These are phyloP conservation scores for Pythium dissotocum DNA, from an alignment of 352 stramenopile species.

Conservation along the genomic window DNA sequence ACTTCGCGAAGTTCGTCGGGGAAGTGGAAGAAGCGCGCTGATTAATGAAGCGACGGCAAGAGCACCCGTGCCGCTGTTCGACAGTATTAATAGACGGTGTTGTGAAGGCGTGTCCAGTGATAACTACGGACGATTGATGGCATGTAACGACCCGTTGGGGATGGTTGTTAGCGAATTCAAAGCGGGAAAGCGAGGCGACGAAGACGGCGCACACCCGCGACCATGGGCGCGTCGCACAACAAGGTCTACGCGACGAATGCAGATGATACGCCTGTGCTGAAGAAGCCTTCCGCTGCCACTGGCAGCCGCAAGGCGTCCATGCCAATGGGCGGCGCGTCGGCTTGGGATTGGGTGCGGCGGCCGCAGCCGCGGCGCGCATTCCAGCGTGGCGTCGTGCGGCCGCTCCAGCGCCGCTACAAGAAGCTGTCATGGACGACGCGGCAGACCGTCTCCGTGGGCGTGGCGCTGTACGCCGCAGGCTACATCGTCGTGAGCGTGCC, in stretches of 20 bases:
- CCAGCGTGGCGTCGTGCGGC: constrained; percentile 25
- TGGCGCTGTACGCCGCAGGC: constrained; percentile 33
- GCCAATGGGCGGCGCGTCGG: background rate
- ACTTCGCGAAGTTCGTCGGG: too few relatives aligned
- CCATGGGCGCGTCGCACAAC: constrained; percentile 19
- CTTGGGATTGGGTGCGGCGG: constrained; percentile 16
- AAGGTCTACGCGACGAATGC: constrained; percentile 24
- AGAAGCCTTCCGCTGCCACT: background rate
- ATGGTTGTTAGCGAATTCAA: background rate
- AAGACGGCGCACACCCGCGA: background rate
- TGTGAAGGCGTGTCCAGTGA: background rate
- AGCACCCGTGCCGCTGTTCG: too few relatives aligned
- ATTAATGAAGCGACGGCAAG: background rate
- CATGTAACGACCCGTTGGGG: background rate
- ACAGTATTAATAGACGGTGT: background rate
- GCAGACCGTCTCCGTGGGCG: constrained; percentile 33
- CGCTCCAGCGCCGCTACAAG: constrained; percentile 35
- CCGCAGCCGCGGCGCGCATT: constrained; percentile 13
- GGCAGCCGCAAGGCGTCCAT: background rate
- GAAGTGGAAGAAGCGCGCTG: background rate
- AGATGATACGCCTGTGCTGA: background rate
- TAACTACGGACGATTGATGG: background rate
- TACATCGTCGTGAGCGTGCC: constrained; percentile 64
- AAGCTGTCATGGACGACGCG: constrained; percentile 46
- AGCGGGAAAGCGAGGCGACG: background rate